Evolutionary conservation across 768 basidiomycete genomes (phyloP).

Genomic region (Pleurotus djamor): DNA sequence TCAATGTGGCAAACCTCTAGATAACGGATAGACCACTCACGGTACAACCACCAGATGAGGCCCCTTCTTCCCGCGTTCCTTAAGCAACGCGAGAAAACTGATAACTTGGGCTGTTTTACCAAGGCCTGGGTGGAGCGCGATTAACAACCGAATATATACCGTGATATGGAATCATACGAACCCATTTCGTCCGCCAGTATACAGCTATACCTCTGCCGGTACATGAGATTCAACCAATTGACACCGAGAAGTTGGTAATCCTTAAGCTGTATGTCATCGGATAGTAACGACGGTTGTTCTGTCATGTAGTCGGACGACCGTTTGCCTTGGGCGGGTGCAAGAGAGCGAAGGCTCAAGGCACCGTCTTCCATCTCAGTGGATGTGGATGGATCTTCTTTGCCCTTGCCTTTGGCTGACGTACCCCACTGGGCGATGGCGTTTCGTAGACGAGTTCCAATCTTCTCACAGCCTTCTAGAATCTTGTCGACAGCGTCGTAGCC

Average conservation of each 20-base stretch:
- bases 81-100: constrained; percentile 89
- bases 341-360: constrained; percentile 52
- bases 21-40: constrained; percentile 39
- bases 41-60: constrained; percentile 96
- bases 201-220: constrained; percentile 78
- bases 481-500: constrained; percentile 88
- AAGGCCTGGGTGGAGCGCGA: constrained; percentile 57
- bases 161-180: constrained; percentile 31
- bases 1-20: too few species aligned
- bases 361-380: constrained; percentile 51
- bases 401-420: constrained; percentile 35
- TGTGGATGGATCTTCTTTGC: constrained; percentile 26
- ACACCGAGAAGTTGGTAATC: constrained; percentile 98
- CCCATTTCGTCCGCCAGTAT: constrained; percentile 99
- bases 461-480: constrained; percentile 86
- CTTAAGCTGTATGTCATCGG: constrained; percentile 75
- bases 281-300: constrained; percentile 68
- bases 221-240: constrained; percentile 93
- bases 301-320: constrained; percentile 65
- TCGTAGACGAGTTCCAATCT: constrained; percentile 74
- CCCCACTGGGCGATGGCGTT: constrained; percentile 79
- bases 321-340: constrained; percentile 37
- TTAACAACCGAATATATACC: constrained; percentile 8
- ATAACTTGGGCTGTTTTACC: constrained; percentile 99
- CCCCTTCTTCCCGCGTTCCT: constrained; percentile 73